These are phyloP conservation scores for Exserohilum turcica DNA, from an alignment of 2,329 filamentous ascomycete species.

Conservation along the genomic window DNA sequence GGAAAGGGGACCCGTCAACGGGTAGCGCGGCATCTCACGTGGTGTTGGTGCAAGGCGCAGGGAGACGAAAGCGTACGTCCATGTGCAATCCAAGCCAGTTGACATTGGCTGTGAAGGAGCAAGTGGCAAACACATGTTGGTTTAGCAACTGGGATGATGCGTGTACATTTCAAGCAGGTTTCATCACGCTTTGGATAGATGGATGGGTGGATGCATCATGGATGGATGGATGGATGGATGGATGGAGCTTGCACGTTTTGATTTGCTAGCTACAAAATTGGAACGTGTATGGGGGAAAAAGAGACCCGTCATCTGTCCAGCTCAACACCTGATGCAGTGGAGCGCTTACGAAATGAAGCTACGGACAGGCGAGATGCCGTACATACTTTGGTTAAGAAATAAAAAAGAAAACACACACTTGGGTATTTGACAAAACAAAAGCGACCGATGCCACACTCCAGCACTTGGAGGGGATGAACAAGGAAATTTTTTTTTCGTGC, in stretches of 20 bases:
- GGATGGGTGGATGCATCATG: no score
- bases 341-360: constrained; percentile 38
- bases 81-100: neutral
- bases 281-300: constrained; percentile 2
- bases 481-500: constrained; percentile 26
- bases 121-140: neutral
- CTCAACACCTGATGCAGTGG: constrained; percentile 33
- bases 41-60: neutral
- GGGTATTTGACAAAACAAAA: constrained; percentile 34
- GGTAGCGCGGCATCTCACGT: constrained; percentile 4
- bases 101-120: neutral
- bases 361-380: constrained; percentile 32
- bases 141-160: neutral
- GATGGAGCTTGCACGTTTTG: neutral
- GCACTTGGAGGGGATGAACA: constrained; percentile 43
- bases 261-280: constrained; percentile 4
- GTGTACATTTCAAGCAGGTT: neutral
- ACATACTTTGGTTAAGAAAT: constrained; percentile 13
- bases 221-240: no score
- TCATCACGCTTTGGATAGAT: neutral
- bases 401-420: no score
- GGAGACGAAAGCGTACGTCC: neutral
- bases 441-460: constrained; percentile 42
- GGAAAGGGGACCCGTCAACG: neutral
- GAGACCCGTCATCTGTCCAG: constrained; percentile 39